phyloP scores from a whole-genome alignment of 2,329 filamentous ascomycete genomes.

The Amesomyces nigricolor region DNA sequence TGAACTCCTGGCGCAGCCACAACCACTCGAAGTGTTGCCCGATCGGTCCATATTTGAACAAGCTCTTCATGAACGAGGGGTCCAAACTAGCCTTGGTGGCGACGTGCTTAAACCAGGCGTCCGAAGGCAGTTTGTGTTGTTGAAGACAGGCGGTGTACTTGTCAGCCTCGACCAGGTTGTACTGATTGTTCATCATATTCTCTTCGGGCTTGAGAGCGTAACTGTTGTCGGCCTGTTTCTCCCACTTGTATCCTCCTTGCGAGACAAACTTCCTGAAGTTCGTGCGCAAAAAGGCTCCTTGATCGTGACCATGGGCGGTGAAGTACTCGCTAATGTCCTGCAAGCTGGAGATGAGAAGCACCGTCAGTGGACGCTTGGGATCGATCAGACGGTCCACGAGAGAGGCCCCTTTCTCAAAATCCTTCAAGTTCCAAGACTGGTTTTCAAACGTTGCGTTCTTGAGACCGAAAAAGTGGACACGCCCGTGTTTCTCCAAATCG shows the following conservation, averaged over 20 bases:
- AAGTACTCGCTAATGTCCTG: constrained; percentile 20
- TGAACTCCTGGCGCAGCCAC: constrained; percentile 20
- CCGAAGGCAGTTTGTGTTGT: constrained; percentile 3
- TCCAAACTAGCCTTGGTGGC: constrained; percentile 5
- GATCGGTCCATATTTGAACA: constrained; percentile 11
- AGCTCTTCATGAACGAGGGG: not conserved
- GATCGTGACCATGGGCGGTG: not conserved
- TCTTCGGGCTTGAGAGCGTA: no score
- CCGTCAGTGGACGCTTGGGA: constrained; percentile 9
- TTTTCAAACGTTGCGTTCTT: constrained; percentile 15
- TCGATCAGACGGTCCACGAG: constrained; percentile 1
- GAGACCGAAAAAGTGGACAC: constrained; percentile 12
- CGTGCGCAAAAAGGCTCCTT: not conserved
- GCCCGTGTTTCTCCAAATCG: not conserved
- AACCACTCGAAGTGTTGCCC: constrained; percentile 17
- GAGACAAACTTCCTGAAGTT: constrained; percentile 20
- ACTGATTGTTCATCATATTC: constrained; percentile 18
- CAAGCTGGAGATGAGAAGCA: constrained; percentile 16
- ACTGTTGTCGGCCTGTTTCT: no score
- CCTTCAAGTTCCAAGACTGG: not conserved
- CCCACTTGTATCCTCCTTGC: constrained; percentile 18
- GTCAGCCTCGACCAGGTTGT: not conserved
- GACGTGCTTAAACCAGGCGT: constrained; percentile 16
- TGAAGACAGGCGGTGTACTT: constrained; percentile 8
- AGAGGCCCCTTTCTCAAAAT: not conserved